Conservation (phyloP, 768 basidiomycete species). For the Rhizopogon rudus region DNA sequence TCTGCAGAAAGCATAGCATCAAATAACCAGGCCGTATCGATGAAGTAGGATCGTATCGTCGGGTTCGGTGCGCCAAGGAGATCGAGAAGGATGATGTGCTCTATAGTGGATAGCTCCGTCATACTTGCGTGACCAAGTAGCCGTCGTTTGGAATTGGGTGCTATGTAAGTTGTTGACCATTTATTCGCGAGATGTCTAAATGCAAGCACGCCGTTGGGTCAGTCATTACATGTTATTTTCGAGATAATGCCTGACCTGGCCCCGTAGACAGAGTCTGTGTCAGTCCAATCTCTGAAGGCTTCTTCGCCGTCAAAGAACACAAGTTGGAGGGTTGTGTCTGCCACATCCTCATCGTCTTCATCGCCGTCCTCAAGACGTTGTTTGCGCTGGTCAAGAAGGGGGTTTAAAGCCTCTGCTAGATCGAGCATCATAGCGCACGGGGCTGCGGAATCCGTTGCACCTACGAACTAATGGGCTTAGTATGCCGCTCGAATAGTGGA, state of each 20-base stretch:
- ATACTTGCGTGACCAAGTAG: constrained; percentile 43
- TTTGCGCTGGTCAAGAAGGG: constrained; percentile 58
- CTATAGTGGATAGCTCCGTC: constrained; percentile 73
- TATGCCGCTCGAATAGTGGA: neutral
- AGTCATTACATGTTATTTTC: neutral
- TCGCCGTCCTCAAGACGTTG: constrained; percentile 48
- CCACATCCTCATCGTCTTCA: constrained; percentile 71
- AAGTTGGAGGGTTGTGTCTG: constrained; percentile 83
- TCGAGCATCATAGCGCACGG: constrained; percentile 94
- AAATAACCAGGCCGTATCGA: constrained; percentile 91
- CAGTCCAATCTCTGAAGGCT: constrained; percentile 88
- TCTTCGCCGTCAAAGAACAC: constrained; percentile 99
- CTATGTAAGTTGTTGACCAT: constrained; percentile 71
- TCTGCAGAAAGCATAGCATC: constrained; percentile 75
- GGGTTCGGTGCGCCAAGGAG: constrained; percentile 80
- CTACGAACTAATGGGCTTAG: constrained; percentile 66
- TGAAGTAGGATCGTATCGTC: constrained; percentile 72
- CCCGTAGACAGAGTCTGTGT: constrained; percentile 91
- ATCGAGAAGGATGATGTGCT: constrained; percentile 90
- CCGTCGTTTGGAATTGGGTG: constrained; percentile 56
- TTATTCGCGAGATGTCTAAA: constrained; percentile 80
- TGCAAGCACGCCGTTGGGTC: neutral
- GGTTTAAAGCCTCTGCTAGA: constrained; percentile 78
- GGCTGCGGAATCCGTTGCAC: constrained; percentile 95
- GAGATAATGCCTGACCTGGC: constrained; percentile 54